Conservation (phyloP, 2,329 filamentous ascomycete genomes). For the Cytospora schulzeri region DNA sequence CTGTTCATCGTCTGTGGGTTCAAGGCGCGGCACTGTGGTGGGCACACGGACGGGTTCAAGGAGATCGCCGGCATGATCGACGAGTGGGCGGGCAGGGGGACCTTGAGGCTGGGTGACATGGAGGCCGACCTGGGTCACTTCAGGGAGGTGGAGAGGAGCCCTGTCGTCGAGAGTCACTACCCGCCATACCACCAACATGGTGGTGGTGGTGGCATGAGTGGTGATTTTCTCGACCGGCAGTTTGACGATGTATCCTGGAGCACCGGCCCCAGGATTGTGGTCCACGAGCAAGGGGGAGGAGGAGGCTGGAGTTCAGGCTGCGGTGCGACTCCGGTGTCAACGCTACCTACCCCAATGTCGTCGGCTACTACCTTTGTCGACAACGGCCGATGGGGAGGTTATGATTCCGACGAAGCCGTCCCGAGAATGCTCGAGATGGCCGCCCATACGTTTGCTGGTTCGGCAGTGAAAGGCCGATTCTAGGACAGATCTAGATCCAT, state of each 20-base stretch:
- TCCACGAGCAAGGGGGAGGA: slow-evolving; percentile 8
- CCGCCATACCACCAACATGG: slow-evolving; percentile 12
- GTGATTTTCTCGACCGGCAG: background rate
- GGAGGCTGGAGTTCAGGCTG: background rate
- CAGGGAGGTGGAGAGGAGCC: slow-evolving; percentile 35
- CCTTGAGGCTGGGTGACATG: slow-evolving; percentile 59
- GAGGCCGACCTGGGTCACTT: slow-evolving; percentile 64
- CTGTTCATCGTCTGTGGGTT: slow-evolving; percentile 65
- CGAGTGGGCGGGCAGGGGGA: slow-evolving; percentile 59
- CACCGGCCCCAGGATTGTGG: slow-evolving; percentile 14
- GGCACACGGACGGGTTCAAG: slow-evolving; percentile 62
- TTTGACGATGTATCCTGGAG: slow-evolving; percentile 16
- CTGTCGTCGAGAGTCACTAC: slow-evolving; percentile 7
- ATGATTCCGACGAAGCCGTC: slow-evolving; percentile 11
- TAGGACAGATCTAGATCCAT: background rate
- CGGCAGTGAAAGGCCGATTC: background rate
- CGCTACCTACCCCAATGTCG: slow-evolving; percentile 5
- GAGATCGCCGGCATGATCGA: slow-evolving; percentile 63
- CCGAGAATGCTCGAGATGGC: slow-evolving; percentile 13
- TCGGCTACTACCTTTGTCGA: slow-evolving; percentile 18
- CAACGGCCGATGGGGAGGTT: slow-evolving; percentile 6
- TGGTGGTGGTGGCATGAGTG: slow-evolving; percentile 8
- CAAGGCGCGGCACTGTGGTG: slow-evolving; percentile 55
- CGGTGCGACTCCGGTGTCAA: background rate
- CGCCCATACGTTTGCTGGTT: slow-evolving; percentile 17